phyloP scores from a whole-genome alignment of 2,329 filamentous ascomycete genomes.

The Ampelomyces quisqualis region DNA sequence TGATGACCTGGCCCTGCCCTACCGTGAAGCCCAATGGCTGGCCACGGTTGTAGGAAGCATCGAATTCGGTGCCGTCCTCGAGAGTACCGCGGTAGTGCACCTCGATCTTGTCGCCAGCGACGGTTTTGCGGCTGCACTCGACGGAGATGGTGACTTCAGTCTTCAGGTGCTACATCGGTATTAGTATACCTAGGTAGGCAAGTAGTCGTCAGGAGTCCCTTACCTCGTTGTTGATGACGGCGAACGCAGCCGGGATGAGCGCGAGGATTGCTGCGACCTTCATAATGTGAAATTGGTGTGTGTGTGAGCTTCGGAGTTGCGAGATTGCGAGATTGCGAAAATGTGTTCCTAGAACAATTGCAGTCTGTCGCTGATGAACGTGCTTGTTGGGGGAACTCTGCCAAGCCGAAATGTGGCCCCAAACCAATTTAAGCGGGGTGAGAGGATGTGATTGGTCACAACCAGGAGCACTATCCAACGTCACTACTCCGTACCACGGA shows the following conservation, averaged over 20 bases:
- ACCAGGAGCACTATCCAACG: neutral
- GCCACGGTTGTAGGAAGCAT: conserved; percentile 70
- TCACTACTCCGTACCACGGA: neutral
- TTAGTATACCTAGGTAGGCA: conserved; percentile 12
- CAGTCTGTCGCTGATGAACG: neutral
- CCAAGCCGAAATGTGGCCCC: conserved; percentile 19
- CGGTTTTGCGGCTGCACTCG: conserved; percentile 75
- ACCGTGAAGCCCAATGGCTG: conserved; percentile 77
- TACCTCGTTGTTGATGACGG: conserved; percentile 39
- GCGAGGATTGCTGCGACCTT: conserved; percentile 50
- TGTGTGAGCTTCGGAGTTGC: conserved; percentile 1
- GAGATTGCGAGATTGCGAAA: conserved; percentile 1
- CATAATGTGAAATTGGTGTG: conserved; percentile 37
- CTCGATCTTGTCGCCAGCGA: conserved; percentile 70
- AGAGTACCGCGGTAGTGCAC: conserved; percentile 86
- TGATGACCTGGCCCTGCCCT: conserved; percentile 85
- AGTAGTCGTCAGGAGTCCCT: neutral
- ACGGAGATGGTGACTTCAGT: conserved; percentile 74
- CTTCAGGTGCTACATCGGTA: conserved; percentile 59
- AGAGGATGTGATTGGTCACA: conserved; percentile 5
- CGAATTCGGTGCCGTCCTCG: conserved; percentile 61
- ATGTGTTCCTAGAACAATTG: conserved; percentile 3
- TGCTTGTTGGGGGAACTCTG: conserved; percentile 18
- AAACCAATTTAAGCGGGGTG: neutral
- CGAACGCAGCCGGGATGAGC: conserved; percentile 51